These are phyloP conservation scores for Apiospora hydei DNA, from an alignment of 2,329 filamentous ascomycete genomes.

Conservation along the genomic window DNA sequence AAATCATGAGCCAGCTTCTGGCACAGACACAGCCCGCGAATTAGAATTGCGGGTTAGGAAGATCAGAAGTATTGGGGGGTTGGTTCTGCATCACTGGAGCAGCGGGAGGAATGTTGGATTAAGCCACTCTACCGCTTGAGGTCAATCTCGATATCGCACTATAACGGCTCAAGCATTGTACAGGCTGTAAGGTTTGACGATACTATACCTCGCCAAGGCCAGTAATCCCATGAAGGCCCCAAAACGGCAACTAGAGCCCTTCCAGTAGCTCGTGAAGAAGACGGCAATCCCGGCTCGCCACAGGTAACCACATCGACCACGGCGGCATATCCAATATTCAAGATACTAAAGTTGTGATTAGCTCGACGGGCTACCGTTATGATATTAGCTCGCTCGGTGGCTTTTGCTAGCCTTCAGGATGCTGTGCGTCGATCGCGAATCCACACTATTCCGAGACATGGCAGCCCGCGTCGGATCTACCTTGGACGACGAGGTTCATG, in stretches of 20 bases:
- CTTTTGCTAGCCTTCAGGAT: neutral
- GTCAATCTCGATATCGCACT: neutral
- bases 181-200: neutral
- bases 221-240: neutral
- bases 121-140: neutral
- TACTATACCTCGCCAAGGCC: neutral
- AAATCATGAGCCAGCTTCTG: neutral
- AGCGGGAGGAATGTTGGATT: neutral
- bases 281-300: neutral
- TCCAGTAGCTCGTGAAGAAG: neutral
- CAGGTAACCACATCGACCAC: neutral
- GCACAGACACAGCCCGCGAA: conserved; percentile 1
- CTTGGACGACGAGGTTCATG: neutral
- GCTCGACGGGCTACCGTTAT: neutral
- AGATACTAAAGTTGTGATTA: neutral
- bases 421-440: neutral
- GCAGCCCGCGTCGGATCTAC: neutral
- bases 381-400: neutral
- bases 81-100: neutral
- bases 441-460: neutral
- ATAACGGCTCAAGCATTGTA: neutral
- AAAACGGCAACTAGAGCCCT: neutral
- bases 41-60: neutral
- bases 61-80: neutral
- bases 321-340: neutral